Percentiles rank a stretch among this genome's conserved stretches.
Conservation (phyloP, 1,284 basidiomycete genomes). For the Waitea zeae region DNA sequence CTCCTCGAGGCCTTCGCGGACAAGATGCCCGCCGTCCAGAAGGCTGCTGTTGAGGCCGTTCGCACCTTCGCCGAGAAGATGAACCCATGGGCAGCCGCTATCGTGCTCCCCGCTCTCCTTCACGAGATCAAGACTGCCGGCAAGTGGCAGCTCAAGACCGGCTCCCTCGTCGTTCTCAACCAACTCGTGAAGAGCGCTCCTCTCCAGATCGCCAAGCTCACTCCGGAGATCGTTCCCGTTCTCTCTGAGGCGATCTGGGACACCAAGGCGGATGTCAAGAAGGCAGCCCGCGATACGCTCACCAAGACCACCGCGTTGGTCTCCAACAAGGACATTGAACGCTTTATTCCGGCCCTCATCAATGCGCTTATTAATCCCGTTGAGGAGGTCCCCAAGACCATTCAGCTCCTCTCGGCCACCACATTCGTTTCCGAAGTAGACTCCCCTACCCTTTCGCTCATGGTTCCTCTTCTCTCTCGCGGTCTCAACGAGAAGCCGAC, state of each 20-base stretch:
- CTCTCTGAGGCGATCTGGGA: conserved; percentile 98
- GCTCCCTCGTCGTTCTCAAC: conserved; percentile 73
- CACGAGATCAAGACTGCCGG: conserved; percentile 91
- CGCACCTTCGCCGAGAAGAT: conserved; percentile 65
- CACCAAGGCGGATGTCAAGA: conserved; percentile 99
- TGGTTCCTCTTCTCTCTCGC: conserved; percentile 94
- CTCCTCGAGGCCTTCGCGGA: conserved; percentile 89
- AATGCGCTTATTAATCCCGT: conserved; percentile 97
- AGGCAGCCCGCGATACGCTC: conserved; percentile 89
- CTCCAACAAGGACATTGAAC: conserved; percentile 99
- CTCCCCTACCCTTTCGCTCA: conserved; percentile 94
- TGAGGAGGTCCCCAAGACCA: conserved; percentile 96
- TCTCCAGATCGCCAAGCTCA: conserved; percentile 74
- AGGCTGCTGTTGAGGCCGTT: conserved; percentile 77
- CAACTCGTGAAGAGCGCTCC: conserved; percentile 82
- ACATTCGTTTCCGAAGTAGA: conserved; percentile 99
- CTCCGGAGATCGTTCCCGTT: conserved; percentile 93
- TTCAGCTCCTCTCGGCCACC: conserved; percentile 92
- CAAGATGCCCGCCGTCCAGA: conserved; percentile 77
- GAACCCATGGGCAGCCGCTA: conserved; percentile 81
- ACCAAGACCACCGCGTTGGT: conserved; percentile 87
- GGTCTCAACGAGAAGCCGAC: conserved; percentile 93
- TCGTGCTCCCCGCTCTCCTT: conserved; percentile 83
- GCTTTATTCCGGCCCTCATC: conserved; percentile 95
- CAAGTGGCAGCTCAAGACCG: conserved; percentile 99